Evolutionary conservation across 2,329 filamentous ascomycete species (phyloP).

Genomic region (Harringtonia aguacate): DNA sequence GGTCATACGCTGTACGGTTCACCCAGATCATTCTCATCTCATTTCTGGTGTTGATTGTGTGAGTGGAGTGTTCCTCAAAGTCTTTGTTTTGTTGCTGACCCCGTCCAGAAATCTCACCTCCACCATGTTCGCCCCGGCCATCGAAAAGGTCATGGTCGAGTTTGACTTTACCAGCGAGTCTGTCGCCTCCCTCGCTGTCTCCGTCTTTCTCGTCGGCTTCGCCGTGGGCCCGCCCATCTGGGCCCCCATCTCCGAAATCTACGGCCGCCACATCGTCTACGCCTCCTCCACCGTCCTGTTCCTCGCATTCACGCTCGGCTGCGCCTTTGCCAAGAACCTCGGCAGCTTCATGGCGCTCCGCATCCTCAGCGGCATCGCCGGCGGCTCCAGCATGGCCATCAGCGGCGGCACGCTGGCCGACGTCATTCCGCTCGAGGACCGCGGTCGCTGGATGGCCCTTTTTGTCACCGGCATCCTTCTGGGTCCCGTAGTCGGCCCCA

Average conservation of each 20-base stretch:
- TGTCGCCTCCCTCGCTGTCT: constrained; percentile 51
- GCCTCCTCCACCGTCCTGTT: no score
- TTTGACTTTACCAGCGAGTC: constrained; percentile 41
- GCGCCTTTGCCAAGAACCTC: no score
- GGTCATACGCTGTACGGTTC: no score
- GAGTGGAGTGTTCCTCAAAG: no score
- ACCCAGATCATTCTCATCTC: no score
- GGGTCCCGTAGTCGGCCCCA: constrained; percentile 33
- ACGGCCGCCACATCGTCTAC: no score
- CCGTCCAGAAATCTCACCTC: constrained; percentile 17
- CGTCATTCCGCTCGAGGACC: constrained; percentile 43
- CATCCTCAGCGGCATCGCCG: no score
- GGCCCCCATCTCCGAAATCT: no score
- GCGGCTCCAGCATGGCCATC: constrained; percentile 32
- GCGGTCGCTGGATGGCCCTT: constrained; percentile 44
- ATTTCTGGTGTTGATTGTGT: no score
- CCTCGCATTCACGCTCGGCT: no score
- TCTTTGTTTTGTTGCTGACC: background rate
- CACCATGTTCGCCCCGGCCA: constrained; percentile 56
- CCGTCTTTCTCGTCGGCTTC: constrained; percentile 33
- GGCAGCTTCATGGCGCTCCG: no score
- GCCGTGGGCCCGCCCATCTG: constrained; percentile 12
- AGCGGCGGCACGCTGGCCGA: constrained; percentile 59
- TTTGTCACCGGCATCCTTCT: constrained; percentile 25
- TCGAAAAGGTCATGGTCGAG: constrained; percentile 49